Base-by-base conservation (phyloP, 345 rosid species). In the Arabidopsis arenosa region DNA sequence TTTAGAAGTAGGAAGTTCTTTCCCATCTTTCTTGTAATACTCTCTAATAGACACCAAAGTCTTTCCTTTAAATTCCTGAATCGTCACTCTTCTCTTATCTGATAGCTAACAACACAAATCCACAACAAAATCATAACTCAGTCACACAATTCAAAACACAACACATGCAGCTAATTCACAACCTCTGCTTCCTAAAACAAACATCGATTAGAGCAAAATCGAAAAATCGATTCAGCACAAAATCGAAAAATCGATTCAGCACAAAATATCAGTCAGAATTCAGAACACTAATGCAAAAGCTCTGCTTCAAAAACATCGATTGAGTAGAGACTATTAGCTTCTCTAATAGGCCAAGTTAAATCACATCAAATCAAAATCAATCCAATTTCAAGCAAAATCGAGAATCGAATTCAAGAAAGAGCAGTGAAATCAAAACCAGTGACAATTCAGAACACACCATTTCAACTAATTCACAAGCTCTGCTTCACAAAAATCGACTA, bases 1-100 rank as follows among this genome's bases (percentile, higher is more conserved):
- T 84, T 91, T 94, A 43, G 97, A 68, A 63, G 86, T 48, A 62
- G 98, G 98, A 72, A 90, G 87, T n/a, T 94, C 97, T 82, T 85
- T 89, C 68, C 92, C 96, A 66, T 86, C 97, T 79, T 88, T 90
- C 18, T 74, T 79, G 66, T 85, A 95, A 58, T 83, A 90, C 84
- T 95, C 97, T 83, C 99, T 83, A 3, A 92, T 90, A 0, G 99
- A 95, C 37, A 95, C 85, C 90, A 92, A 84, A 55, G 72, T 75
- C 70, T 75, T 92, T 53, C 99, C 99, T 71, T 70, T 75, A 68
- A 95, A 95, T 28, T 95, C 92, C 79, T 90, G 97, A 75, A 95
- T 80, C 2, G 96, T 87, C 77, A 92, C 97, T 78, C 84, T 95
- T 52, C 97, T 87, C 87, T 85, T 95, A 47, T 84, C 85, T 18